Percentiles rank a stretch among this genome's conserved stretches.
Conservation (phyloP, 352 stramenopile genomes). For the Phytopythium litorale region DNA sequence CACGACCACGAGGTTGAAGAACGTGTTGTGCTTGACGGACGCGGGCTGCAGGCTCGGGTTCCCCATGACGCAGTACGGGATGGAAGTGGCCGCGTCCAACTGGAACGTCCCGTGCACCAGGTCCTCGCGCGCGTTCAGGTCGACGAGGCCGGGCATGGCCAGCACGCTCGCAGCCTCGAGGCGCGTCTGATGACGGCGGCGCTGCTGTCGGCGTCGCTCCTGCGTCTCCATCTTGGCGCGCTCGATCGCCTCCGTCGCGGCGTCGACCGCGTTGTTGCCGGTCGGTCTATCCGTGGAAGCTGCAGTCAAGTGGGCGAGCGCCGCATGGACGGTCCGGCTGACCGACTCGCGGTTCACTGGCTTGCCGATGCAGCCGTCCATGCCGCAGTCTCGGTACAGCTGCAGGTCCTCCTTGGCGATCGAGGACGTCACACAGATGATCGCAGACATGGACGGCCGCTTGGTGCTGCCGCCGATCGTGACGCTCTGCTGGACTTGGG, state of each 20-base stretch:
- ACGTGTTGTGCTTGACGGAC: conserved; percentile 20
- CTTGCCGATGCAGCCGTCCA: conserved; percentile 90
- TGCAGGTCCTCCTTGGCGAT: conserved; percentile 69
- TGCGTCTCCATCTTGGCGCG: conserved; percentile 42
- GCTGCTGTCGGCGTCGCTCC: conserved; percentile 21
- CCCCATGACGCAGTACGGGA: conserved; percentile 91
- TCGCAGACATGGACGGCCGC: conserved; percentile 3
- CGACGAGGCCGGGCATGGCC: conserved; percentile 35
- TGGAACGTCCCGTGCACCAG: conserved; percentile 70
- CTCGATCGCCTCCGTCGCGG: conserved; percentile 34
- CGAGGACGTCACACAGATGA: conserved; percentile 74
- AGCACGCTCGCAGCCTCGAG: conserved; percentile 41
- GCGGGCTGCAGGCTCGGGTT: conserved; percentile 14
- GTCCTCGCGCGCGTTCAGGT: conserved; percentile 52
- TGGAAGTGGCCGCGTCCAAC: conserved; percentile 90
- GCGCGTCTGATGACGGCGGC: conserved; percentile 21
- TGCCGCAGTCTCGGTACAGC: conserved; percentile 86
- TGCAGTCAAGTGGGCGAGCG: conserved; percentile 31
- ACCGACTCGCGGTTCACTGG: conserved; percentile 65
- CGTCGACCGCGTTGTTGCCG: conserved; percentile 16
- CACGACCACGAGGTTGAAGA: conserved; percentile 94
- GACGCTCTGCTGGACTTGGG: conserved; percentile 50
- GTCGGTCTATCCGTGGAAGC: neutral
- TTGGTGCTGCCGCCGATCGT: conserved; percentile 13
- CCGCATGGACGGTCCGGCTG: conserved; percentile 74